Percentiles rank a stretch among this genome's conserved stretches.
phyloP scores from a whole-genome alignment of 768 basidiomycete species.

The Mycena filopes region DNA sequence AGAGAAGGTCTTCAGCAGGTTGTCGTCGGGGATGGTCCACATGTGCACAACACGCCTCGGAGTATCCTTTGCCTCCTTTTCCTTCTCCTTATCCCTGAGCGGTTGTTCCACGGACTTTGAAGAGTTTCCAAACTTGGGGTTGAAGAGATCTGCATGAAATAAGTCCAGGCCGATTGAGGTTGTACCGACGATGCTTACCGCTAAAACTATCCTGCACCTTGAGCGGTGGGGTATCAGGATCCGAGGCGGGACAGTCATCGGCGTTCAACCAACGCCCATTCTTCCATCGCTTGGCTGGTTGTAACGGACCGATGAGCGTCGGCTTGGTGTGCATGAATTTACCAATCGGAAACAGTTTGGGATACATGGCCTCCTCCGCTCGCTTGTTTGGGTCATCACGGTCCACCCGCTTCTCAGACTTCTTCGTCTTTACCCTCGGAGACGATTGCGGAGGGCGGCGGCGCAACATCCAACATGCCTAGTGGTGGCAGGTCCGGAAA shows the following conservation, averaged over 20 bases:
- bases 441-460: conserved; percentile 39
- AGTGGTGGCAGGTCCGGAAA: conserved; percentile 87
- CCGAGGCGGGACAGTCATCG: conserved; percentile 64
- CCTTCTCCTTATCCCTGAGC: conserved; percentile 48
- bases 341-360: conserved; percentile 79
- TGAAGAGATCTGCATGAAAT: conserved; percentile 55
- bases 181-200: conserved; percentile 51
- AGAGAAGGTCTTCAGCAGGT: conserved; percentile 72
- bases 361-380: conserved; percentile 80
- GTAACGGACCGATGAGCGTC: conserved; percentile 83
- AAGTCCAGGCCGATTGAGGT: conserved; percentile 18
- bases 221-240: conserved; percentile 51
- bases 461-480: conserved; percentile 61
- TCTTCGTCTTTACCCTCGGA: conserved; percentile 58
- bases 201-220: conserved; percentile 60
- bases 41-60: conserved; percentile 40
- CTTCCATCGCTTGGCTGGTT: conserved; percentile 82
- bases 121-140: conserved; percentile 44
- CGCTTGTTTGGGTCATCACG: conserved; percentile 81
- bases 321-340: conserved; percentile 86
- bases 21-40: conserved; percentile 86
- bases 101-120: conserved; percentile 43
- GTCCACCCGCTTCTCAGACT: conserved; percentile 67
- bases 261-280: conserved; percentile 71
- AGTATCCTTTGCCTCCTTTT: conserved; percentile 43